Conservation (phyloP, 345 rosid species). For the Aurinia saxatilis region DNA sequence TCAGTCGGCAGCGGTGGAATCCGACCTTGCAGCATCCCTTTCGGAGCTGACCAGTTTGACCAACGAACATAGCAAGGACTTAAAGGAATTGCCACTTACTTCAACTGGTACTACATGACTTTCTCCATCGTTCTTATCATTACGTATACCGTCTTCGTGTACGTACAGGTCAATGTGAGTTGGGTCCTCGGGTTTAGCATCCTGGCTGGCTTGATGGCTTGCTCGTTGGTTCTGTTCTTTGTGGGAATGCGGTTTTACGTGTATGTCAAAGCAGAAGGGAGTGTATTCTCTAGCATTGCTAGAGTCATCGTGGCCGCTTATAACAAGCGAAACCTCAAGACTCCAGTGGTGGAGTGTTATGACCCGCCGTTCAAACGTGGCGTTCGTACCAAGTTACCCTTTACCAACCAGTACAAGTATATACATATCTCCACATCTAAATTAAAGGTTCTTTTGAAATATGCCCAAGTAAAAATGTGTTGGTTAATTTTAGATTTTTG, state of each 20-base stretch:
- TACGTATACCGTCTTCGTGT: constrained; percentile 44
- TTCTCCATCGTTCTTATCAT: constrained; percentile 49
- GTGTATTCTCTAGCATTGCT: constrained; percentile 44
- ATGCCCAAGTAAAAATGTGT: background rate
- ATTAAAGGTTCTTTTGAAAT: background rate
- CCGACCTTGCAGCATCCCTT: constrained; percentile 75
- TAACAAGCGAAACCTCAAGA: constrained; percentile 32
- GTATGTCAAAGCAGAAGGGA: constrained; percentile 55
- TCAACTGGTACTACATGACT: constrained; percentile 59
- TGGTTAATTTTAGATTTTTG: constrained; percentile 35
- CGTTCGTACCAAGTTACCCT: constrained; percentile 39
- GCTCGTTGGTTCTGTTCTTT: constrained; percentile 46
- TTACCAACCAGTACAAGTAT: constrained; percentile 62
- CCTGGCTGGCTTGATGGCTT: constrained; percentile 51
- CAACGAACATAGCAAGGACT: constrained; percentile 50
- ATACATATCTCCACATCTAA: background rate
- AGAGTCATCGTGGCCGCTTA: constrained; percentile 52
- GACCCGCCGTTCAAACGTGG: constrained; percentile 46
- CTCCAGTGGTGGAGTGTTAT: constrained; percentile 26
- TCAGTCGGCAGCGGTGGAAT: constrained; percentile 66
- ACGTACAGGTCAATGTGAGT: constrained; percentile 56
- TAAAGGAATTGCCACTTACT: constrained; percentile 58
- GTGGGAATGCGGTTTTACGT: constrained; percentile 58
- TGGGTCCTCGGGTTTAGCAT: constrained; percentile 71
- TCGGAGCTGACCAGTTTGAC: constrained; percentile 76